A percentile compares a stretch with the other conserved stretches of the same genome.
phyloP scores from a whole-genome alignment of 768 basidiomycete genomes.

The Phallus indusiatus region DNA sequence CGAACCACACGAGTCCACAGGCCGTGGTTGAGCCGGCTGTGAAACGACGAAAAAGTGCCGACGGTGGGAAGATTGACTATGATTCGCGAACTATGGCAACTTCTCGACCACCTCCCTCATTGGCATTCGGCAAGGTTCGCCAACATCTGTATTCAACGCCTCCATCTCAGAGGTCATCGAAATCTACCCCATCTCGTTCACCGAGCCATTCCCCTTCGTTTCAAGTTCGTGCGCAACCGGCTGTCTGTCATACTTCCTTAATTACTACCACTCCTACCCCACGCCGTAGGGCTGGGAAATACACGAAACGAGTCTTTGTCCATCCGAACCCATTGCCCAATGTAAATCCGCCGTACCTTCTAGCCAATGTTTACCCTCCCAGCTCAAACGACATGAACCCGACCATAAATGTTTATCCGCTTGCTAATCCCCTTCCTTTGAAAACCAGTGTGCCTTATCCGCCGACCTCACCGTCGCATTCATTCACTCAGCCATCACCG shows the following conservation, averaged over 20 bases:
- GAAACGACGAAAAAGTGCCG: neutral
- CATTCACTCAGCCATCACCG: neutral
- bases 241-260: neutral
- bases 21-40: neutral
- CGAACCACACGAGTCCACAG: neutral
- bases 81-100: neutral
- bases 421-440: neutral
- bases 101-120: neutral
- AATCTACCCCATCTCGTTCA: constrained; percentile 7
- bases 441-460: neutral
- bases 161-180: constrained; percentile 9
- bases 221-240: constrained; percentile 15
- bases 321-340: constrained; percentile 8
- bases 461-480: neutral
- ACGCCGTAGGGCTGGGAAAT: constrained; percentile 70
- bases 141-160: constrained; percentile 14
- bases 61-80: neutral
- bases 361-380: neutral
- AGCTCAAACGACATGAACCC: neutral
- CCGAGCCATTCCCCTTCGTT: constrained; percentile 4
- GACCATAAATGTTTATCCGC: neutral
- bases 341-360: neutral
- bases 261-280: constrained; percentile 13
- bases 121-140: neutral
- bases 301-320: constrained; percentile 65